Conservation (phyloP, 257 asterid genomes). For the Solanum sitiens region DNA sequence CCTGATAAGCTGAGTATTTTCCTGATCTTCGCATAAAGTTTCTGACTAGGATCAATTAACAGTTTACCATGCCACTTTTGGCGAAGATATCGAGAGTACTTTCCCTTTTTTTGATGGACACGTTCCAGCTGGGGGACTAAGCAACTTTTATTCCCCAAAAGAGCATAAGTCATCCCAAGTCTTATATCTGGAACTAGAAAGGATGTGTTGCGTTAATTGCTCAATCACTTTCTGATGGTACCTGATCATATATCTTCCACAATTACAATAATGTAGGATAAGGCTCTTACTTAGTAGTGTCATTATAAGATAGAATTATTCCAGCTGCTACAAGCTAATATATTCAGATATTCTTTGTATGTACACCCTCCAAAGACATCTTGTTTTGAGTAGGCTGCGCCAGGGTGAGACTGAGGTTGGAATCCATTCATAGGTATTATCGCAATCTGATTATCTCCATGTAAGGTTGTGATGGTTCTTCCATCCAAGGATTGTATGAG, state of each 20-base stretch:
- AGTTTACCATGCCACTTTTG: background rate
- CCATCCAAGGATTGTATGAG: background rate
- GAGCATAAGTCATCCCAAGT: background rate
- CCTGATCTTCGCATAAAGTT: background rate
- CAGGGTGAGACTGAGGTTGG: background rate
- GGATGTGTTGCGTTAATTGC: background rate
- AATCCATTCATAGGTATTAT: background rate
- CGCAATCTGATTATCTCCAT: background rate
- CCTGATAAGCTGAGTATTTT: background rate
- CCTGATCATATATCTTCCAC: background rate
- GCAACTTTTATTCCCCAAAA: background rate
- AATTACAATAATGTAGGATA: background rate
- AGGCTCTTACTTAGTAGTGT: background rate
- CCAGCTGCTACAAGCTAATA: background rate
- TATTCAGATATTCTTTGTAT: background rate
- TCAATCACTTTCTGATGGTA: background rate
- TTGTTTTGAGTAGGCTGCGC: background rate
- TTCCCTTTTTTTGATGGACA: background rate
- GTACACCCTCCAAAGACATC: background rate
- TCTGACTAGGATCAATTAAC: background rate
- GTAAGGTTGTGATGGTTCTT: background rate
- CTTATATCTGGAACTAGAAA: background rate
- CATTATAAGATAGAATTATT: background rate
- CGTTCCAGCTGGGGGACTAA: background rate
- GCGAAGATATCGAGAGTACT: background rate